Evolutionary conservation across 192 early-diverging fungal species (phyloP).

Genomic region (Cetraspora pellucida): DNA sequence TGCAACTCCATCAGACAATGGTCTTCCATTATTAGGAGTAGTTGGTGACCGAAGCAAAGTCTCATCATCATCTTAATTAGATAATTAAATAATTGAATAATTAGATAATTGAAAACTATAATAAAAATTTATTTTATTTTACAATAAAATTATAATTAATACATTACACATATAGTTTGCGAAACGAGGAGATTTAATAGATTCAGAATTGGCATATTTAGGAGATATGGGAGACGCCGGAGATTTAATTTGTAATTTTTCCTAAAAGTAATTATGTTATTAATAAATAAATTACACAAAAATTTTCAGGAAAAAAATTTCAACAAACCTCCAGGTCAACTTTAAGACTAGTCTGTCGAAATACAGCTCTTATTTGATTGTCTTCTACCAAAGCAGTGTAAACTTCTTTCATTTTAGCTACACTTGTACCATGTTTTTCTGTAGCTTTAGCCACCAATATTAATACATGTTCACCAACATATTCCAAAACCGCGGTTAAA

Average conservation of each 20-base stretch:
- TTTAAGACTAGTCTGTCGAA: slow-evolving; percentile 55
- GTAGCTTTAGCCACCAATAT: slow-evolving; percentile 51
- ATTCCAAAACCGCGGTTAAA: slow-evolving; percentile 60
- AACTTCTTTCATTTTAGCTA: slow-evolving; percentile 57
- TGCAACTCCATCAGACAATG: neutral
- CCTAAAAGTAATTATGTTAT: neutral
- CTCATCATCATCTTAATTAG: too few relatives aligned
- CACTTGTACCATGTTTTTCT: slow-evolving; percentile 52
- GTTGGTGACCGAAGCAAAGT: neutral
- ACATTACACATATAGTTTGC: too few relatives aligned
- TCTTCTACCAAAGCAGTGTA: slow-evolving; percentile 56
- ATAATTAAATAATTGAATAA: too few relatives aligned
- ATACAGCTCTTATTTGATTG: slow-evolving; percentile 51
- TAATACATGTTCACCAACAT: slow-evolving; percentile 60
- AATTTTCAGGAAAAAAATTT: neutral
- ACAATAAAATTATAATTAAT: too few relatives aligned
- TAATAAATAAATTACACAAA: neutral
- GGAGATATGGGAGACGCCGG: neutral
- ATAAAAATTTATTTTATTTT: too few relatives aligned
- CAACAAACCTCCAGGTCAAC: slow-evolving; percentile 47
- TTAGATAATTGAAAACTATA: too few relatives aligned
- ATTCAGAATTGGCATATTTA: neutral
- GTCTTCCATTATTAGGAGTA: neutral
- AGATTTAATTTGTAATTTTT: neutral
- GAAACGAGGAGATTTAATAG: neutral